Evolutionary conservation across 164 flowering plant species (phyloP), one percentile per base, ranked within the genome.

Genomic region (Paratinospora sagittata): DNA sequence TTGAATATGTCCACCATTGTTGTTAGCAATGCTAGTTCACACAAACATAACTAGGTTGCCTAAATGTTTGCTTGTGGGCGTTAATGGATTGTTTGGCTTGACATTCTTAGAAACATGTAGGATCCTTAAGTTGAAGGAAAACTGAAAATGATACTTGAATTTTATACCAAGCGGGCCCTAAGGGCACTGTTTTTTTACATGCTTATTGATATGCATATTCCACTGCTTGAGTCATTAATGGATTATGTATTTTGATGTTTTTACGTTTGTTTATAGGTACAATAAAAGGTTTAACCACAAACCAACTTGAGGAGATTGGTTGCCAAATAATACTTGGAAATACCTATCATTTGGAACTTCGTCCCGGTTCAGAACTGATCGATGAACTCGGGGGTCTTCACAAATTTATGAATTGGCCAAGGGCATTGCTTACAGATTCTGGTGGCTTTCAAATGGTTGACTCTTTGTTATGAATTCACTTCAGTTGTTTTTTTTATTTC

Each of bases 361-460:
- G 95, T 72, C 99, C 99, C 57, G 83, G 85, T 33, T 88, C 98
- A 34, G 94, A 90, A 78, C 84, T 95, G 78, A 91, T 93, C 76
- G 93, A 91, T 81, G 99, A 92, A 72, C 74, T 91, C 61, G 98
- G 97, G 0, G 99, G 98, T 79, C 90, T 96, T 33, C 99, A 96
- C 80, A 89, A 87, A 67, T 93, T 91, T 78, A 93, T 96, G 97
- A 93, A 93, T 78, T 96, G 99, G 98, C 92, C 90, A n/a, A 85
- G 98, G 77, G 98, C 95, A 61, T 58, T 96, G 83, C 97, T 96
- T 74, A 96, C 98, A 26, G 99, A 96, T 73, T 96, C 99, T 30
- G 99, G 99, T 78, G 99, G 99, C 74, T 96, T 96, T 86, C 98
- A 96, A 71, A 95, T 92, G 99, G 99, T 94, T 76, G 76, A 70